Conservation (phyloP, 257 asterid species). For the Perilla frutescens region DNA sequence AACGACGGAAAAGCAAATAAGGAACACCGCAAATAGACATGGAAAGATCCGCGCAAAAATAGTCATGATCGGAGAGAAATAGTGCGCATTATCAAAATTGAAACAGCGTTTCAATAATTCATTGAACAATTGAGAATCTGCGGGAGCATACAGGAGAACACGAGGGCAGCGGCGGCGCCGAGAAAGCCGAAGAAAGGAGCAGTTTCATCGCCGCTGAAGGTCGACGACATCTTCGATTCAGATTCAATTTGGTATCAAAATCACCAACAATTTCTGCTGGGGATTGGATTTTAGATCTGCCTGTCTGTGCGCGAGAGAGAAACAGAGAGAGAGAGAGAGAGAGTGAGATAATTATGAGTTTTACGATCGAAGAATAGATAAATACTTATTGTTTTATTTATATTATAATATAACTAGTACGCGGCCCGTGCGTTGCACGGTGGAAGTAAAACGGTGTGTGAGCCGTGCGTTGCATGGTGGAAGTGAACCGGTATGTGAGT, state of each 20-base stretch:
- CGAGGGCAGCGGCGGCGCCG: conserved; percentile 78
- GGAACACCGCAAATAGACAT: not conserved
- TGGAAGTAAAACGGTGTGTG: too few species aligned
- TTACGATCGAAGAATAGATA: not conserved
- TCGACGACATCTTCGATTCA: conserved; percentile 47
- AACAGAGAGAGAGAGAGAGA: too few species aligned
- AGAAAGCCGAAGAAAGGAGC: conserved; percentile 78
- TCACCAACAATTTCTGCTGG: conserved; percentile 21
- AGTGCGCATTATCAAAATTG: not conserved
- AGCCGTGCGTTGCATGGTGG: too few species aligned
- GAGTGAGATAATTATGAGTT: not conserved
- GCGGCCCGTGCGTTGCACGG: too few species aligned
- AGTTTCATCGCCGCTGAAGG: conserved; percentile 76
- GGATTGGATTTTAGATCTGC: conserved; percentile 29
- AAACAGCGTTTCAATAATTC: not conserved
- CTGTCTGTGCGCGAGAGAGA: not conserved
- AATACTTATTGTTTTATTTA: too few species aligned
- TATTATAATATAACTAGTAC: too few species aligned
- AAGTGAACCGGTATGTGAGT: too few species aligned
- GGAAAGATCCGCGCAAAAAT: not conserved
- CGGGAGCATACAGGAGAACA: conserved; percentile 57
- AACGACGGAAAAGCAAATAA: not conserved
- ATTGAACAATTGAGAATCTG: not conserved
- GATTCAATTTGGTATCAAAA: conserved; percentile 31
- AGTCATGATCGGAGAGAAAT: not conserved